Conservation (phyloP, 495 filamentous ascomycete genomes). For the Trichoderma virens region DNA sequence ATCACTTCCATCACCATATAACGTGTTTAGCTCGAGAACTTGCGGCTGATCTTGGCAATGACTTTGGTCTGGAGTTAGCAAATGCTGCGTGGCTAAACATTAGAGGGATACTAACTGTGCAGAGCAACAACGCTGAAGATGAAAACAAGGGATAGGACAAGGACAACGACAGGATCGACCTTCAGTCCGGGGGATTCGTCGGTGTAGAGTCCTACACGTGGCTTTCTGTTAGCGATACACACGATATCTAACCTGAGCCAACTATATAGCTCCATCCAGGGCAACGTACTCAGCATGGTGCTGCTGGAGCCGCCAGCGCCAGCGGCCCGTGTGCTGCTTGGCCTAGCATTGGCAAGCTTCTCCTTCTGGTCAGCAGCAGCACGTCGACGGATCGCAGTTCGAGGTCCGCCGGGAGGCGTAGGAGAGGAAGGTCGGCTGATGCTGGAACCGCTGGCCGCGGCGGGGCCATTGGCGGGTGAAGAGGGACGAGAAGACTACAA, state of each 20-base stretch:
- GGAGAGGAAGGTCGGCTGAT: slow-evolving; percentile 76
- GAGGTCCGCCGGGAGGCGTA: slow-evolving; percentile 84
- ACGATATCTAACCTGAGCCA: background rate
- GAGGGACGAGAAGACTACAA: slow-evolving; percentile 62
- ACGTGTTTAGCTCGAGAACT: slow-evolving; percentile 61
- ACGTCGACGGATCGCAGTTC: slow-evolving; percentile 86
- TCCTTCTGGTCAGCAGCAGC: slow-evolving; percentile 95
- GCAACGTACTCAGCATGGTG: slow-evolving; percentile 82
- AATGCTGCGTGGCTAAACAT: background rate
- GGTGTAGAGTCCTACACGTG: slow-evolving; percentile 75
- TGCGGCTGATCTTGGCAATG: slow-evolving; percentile 91
- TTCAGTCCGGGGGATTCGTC: slow-evolving; percentile 94
- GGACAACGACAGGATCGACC: slow-evolving; percentile 93
- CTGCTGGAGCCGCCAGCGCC: slow-evolving; percentile 93
- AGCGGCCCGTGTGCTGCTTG: slow-evolving; percentile 82
- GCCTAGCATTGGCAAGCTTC: slow-evolving; percentile 81
- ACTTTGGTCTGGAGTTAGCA: slow-evolving; percentile 47
- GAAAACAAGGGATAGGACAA: slow-evolving; percentile 90
- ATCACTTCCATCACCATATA: background rate
- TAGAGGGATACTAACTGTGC: slow-evolving; percentile 61
- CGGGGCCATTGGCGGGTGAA: slow-evolving; percentile 46
- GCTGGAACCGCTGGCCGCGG: slow-evolving; percentile 51
- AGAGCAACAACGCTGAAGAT: slow-evolving; percentile 97
- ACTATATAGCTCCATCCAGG: background rate
- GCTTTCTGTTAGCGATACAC: slow-evolving; percentile 9